phyloP scores from a whole-genome alignment of 306 rosid genomes.

The Crotalaria pallida region DNA sequence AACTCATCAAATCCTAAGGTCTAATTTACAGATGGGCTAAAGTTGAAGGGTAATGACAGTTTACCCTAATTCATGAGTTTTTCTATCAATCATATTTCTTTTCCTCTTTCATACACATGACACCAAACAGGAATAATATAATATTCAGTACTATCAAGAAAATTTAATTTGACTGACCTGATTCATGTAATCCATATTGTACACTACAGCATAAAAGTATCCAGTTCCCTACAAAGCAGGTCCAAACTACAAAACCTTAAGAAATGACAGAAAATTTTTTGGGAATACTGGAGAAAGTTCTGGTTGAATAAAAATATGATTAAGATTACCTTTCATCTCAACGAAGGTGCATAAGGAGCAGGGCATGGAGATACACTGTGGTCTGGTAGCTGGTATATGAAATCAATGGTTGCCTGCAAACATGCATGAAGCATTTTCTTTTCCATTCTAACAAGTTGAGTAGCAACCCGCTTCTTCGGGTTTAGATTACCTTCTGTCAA shows the following conservation, averaged over 20 bases:
- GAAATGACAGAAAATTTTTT: neutral
- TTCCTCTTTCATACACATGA: neutral
- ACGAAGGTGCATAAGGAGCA: conserved; percentile 72
- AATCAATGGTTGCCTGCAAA: conserved; percentile 53
- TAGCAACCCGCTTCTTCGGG: conserved; percentile 85
- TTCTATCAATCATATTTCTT: neutral
- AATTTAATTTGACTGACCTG: conserved; percentile 29
- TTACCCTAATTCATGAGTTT: neutral
- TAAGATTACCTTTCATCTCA: conserved; percentile 58
- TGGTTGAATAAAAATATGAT: neutral
- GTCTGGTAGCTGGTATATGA: conserved; percentile 75
- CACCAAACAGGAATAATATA: neutral
- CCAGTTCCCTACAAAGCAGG: conserved; percentile 22
- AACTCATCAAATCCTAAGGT: neutral
- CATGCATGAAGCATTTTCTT: conserved; percentile 92
- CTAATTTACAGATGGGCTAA: neutral
- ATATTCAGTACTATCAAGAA: neutral
- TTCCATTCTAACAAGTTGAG: conserved; percentile 68
- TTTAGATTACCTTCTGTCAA: conserved; percentile 60
- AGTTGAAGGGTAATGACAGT: neutral
- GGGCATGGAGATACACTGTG: conserved; percentile 80
- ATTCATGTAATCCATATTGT: conserved; percentile 13
- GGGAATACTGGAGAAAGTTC: neutral
- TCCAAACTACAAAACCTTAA: neutral
- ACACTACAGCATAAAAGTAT: conserved; percentile 21